Evolutionary conservation across 2,329 filamentous ascomycete genomes (phyloP), one percentile per base, ranked within the genome.

Genomic region (Coniochaeta sp.): DNA sequence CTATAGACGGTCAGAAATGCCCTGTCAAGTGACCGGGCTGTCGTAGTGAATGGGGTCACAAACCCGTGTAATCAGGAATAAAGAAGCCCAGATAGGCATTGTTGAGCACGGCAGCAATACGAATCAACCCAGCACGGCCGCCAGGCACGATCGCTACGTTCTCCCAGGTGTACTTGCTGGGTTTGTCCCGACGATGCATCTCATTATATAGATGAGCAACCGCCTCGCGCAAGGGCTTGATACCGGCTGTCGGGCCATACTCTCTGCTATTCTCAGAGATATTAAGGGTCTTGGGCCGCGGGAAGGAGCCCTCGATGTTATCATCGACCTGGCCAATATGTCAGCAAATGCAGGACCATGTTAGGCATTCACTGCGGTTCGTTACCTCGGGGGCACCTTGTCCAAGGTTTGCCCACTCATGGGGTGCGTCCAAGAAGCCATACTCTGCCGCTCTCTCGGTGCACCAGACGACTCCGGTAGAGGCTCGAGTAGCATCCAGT

Each of bases 81-180:
- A 96, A 96, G 82, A 97, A 97, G 47, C 89, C 91, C 64, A 97
- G 81, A 71, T 96, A 96, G 60, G 92, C 88, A 73, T 96, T 96
- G 65, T 93, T 93, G 67, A 98, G 77, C 6, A 98, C 92, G 58
- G 93, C 93, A 22, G 93, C 93, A 72, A 98, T 97, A 67, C 93
- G 86, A 72, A 97, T 97, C 76, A 98, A 79, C 57, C 93, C 93
- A 36, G 93, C 93, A 68, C 93, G 86, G 43, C 93, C 93, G 73
- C 93, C 93, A 54, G 93, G 93, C 3, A 98, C 93, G 72, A 98
- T 96, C 73, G 90, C 93, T 19, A 97, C 93, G 73, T 98, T 98
- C 80, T 98, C 93, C 89, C 91, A 97, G 6, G 90, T 96, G 74
- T 98, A 98, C 76, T 96, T 82, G 74, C 89, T 93, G 12, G 86